Evolutionary conservation across 768 basidiomycete genomes (phyloP), one percentile per base, ranked within the genome.

Genomic region (Phanerodontia chrysosporium): DNA sequence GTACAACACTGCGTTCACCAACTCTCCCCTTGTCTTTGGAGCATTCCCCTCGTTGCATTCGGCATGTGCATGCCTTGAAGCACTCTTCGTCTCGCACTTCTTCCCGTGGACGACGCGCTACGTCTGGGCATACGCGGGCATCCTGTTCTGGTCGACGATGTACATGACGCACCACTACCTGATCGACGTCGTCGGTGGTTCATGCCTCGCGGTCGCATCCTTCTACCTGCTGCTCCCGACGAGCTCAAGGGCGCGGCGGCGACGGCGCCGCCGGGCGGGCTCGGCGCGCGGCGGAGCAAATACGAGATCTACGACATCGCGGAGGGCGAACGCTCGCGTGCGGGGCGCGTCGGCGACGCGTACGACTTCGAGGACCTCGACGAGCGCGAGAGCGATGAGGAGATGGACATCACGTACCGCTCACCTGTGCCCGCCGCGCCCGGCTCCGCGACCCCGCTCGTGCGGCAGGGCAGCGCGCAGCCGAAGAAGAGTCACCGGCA

Each of bases 141-240:
- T 92, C 18, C 82, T 99, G 3, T 98, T 96, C 72, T 99, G 97
- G 97, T 87, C 92, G 10, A 98, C 96, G 24, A 98, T 98, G 96
- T 98, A 96, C 77, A 88, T 96, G 66, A 92, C 92, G 3, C 94
- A 97, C 73, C 96, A 98, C 76, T 98, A 98, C 78, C 89, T 99
- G 69, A 95, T 99, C 75, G 97, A 99, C 69, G 92, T 98, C 69
- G 92, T 94, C 51, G 91, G 87, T 10, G 97, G 97, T 14, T 92
- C 90, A 0, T 96, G 95, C 69, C 82, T 99, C 62, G 89, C 95
- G 49, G 87, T 89, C 36, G 81, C 83, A 21, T 87, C 83, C 67
- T 98, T 98, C 80, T 98, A 93, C 76, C 67, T 90, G 63, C 87
- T 87, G 74, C 85, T 98, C 67, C 95, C 0, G 85, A 89, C 62